Base-by-base conservation (phyloP, 2,329 filamentous ascomycete species). In the Rutstroemia sp. region DNA sequence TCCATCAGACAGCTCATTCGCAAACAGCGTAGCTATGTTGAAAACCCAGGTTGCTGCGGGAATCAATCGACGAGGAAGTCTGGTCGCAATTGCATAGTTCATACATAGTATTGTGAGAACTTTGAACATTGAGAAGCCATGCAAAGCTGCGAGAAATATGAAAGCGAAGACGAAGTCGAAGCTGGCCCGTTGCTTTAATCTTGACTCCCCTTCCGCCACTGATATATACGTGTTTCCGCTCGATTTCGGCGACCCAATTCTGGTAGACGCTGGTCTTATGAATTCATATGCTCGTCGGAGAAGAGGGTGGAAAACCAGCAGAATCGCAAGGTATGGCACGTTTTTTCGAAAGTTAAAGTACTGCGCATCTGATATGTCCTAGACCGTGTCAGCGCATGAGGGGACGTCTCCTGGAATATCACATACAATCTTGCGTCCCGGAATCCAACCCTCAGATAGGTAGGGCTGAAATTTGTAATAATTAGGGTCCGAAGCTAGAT, bases 331-430 rank as follows among this genome's bases (percentile, higher is more conserved):
- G 69, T 88, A 90, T 2, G 90, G 92, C 39, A 97, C 79, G 67
- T 97, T 97, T 60, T 80, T 76, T 63, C 95, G 86, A 69, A 99
- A 96, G 39, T 82, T 85, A 58, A 79, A 77, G 72, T 97, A 99
- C 72, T 99, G 94, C 34, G 80, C 72, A 73, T 99, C 94, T 41
- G 91, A 94, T 61, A 91, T 85, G 73, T 99, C 94, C 87, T 91
- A 61, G 3, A 16, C 39, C 4, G 8, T 55, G 58, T 65, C 50
- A 67, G 58, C 59, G 54, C 46, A 12, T 47, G 21, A 16, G 7
- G 39, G 2, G 44, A 30, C 18, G 3, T 37, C 2, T 44, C 41
- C 27, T 10, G 16, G 16, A 14, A 8, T 2, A 18, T 25, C 18
- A 61, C 82, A 66, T 77, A 90, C 88, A 61, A 97, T 90, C 79